Percentiles rank a stretch among this genome's conserved stretches.
phyloP scores from a whole-genome alignment of 2,329 filamentous ascomycete genomes.

The Hypoxylon sp. region DNA sequence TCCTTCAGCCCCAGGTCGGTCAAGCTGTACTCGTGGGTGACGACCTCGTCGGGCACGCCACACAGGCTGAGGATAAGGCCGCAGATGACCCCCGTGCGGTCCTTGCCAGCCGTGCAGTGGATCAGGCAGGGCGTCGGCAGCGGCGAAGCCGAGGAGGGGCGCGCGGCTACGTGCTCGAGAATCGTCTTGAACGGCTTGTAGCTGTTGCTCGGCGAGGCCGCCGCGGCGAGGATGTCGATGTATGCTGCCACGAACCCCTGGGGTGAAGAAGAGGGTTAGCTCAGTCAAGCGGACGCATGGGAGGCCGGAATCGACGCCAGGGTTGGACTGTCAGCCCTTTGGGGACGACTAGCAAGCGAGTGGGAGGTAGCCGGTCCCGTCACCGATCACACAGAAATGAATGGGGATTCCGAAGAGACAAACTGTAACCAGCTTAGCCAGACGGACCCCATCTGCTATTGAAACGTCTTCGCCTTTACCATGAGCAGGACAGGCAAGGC shows the following conservation, averaged over 20 bases:
- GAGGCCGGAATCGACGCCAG: background rate
- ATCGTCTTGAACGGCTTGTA: conserved; percentile 63
- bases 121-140: conserved; percentile 61
- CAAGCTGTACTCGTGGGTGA: conserved; percentile 68
- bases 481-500: conserved; percentile 5
- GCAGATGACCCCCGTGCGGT: conserved; percentile 71
- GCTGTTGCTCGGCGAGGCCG: conserved; percentile 52
- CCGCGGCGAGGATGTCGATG: conserved; percentile 64
- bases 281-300: conserved; percentile 2
- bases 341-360: conserved; percentile 5
- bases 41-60: conserved; percentile 60
- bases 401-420: conserved; percentile 3
- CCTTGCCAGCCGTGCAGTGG: conserved; percentile 75
- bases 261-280: conserved; percentile 20
- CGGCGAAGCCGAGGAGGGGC: conserved; percentile 32
- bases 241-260: conserved; percentile 72
- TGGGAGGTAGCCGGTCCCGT: conserved; percentile 3
- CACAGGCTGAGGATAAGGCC: conserved; percentile 67
- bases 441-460: conserved; percentile 23
- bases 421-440: conserved; percentile 7
- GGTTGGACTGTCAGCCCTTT: conserved; percentile 24
- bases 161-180: conserved; percentile 62
- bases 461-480: conserved; percentile 8
- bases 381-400: background rate
- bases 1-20: conserved; percentile 63